Percentiles rank a stretch among this genome's conserved stretches.
These are phyloP conservation scores for Debaryomyces subglobosus DNA, from an alignment of 1,139 yeast genomes.

Conservation along the genomic window DNA sequence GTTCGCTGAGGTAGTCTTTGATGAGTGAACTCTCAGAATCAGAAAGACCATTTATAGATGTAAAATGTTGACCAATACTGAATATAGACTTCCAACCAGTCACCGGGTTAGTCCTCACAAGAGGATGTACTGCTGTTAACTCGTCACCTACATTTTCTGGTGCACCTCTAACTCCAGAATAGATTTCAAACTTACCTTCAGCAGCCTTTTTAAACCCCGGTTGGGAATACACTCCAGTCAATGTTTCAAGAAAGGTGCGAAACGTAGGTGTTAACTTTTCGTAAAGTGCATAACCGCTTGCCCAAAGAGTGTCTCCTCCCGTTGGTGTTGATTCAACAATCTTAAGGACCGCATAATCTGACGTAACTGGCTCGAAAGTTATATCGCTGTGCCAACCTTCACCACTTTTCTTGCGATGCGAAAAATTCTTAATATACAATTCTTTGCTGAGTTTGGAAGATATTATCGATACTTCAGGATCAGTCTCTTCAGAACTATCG, in stretches of 20 bases:
- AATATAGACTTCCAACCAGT: not conserved
- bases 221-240: not conserved
- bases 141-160: slow-evolving; percentile 11
- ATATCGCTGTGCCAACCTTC: slow-evolving; percentile 12
- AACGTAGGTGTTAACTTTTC: not conserved
- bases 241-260: not conserved
- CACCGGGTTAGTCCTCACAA: slow-evolving; percentile 22
- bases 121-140: slow-evolving; percentile 22
- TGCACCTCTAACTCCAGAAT: slow-evolving; percentile 8
- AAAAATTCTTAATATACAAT: not conserved
- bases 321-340: slow-evolving; percentile 8
- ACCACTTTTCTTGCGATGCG: not conserved
- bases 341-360: slow-evolving; percentile 10
- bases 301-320: slow-evolving; percentile 13
- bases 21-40: slow-evolving; percentile 12
- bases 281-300: slow-evolving; percentile 9
- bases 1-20: slow-evolving; percentile 28
- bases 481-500: slow-evolving; percentile 8
- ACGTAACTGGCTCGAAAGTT: slow-evolving; percentile 10
- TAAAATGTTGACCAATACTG: not conserved
- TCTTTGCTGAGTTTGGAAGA: not conserved
- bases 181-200: slow-evolving; percentile 10
- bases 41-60: not conserved
- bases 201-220: slow-evolving; percentile 10
- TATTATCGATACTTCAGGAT: not conserved